Evolutionary conservation across 371 early-diverging fungal species (phyloP), one percentile per base, ranked within the genome.

Genomic region (Rhizopus delemar): DNA sequence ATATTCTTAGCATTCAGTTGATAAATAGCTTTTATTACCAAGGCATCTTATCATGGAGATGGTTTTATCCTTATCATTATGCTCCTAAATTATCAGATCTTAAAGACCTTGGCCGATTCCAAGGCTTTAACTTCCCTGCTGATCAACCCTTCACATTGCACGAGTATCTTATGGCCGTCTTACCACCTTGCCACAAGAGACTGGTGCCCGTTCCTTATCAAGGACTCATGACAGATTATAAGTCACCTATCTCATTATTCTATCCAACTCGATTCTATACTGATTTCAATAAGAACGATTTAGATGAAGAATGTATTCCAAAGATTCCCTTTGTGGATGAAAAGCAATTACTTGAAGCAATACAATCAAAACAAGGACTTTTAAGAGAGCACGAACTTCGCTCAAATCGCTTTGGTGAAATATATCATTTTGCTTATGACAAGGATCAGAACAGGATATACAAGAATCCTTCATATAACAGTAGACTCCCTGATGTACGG

Each of bases 21-120:
- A 94, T 98, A 5, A 82, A 97, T 15, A 75, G 81, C 56, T 99
- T 99, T 72, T 99, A 99, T 71, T 96, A 95, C 73, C 75, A 86
- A 35, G 99, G 98, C 41, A 92, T 93, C 12, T 90, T 90, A 11
- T 93, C 94, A 2, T 99, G 99, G 99, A 91, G 89, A 13, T 99
- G 97, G 97, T 99, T 91, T 81, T 99, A 93, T 68, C 98, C 98
- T 4, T 95, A 92, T 76, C 97, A 99, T 70, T 99, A 98, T 75
- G 93, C 99, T 5, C 99, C 99, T 36, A 95, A 95, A 74, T 91
- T 98, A 45, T 86, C 91, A 31, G 88, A 88, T 67, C 52, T 88
- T 7, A 76, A 72, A 4, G 68, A 89, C 51, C 60, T 92, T 59
- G 68, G 59, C 3, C 73, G 81, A n/a, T 87, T 85, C 72, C 66